Base-by-base conservation (phyloP, 495 filamentous ascomycete genomes). In the Xylaria venustula region DNA sequence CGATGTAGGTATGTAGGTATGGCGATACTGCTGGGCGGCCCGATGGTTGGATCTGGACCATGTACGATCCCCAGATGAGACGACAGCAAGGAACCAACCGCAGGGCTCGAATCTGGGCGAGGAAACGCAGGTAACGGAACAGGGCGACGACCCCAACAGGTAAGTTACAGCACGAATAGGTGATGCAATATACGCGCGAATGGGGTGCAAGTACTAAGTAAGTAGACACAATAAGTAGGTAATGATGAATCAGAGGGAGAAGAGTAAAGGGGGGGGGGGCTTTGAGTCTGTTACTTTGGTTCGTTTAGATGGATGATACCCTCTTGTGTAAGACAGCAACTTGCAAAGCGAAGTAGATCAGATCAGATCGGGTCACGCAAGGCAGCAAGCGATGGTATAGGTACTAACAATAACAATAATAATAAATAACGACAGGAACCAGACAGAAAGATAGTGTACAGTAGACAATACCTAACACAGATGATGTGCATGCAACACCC, bases 31-130 rank as follows among this genome's bases (percentile, higher is more conserved):
- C 34, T 48, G 19, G 63, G 60, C 28, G 58, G 62, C 64, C 54
- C 52, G 64, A 65, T 69, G 69, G 69, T 66, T 66, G 66, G 68
- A 67, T 71, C 67, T 69, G 61, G 64, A 26, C 66, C 68, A 60
- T 69, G 69, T 65, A 67, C 62, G 62, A 61, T 67, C 62, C 64
- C 52, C 30, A 54, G 54, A 54, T 54, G 40, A 65, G 64, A 63
- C 59, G 53, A 61, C 53, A 61, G 63, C 48, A 28, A n/a, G 25
- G 49, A 47, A 42, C 58, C 49, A 54, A 60, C 48, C 58, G 40
- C 28, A 47, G 42, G 48, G 42, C 49, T 47, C 48, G 19, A 45
- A 41, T 8, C 36, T 17, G 46, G 58, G 14, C 11, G 25, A 28
- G 42, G 11, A 48, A 61, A 54, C 40, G 50, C 49, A 54, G 58